Base-by-base conservation (phyloP, 2,329 filamentous ascomycete species). In the Pseudocercospora eumusae region DNA sequence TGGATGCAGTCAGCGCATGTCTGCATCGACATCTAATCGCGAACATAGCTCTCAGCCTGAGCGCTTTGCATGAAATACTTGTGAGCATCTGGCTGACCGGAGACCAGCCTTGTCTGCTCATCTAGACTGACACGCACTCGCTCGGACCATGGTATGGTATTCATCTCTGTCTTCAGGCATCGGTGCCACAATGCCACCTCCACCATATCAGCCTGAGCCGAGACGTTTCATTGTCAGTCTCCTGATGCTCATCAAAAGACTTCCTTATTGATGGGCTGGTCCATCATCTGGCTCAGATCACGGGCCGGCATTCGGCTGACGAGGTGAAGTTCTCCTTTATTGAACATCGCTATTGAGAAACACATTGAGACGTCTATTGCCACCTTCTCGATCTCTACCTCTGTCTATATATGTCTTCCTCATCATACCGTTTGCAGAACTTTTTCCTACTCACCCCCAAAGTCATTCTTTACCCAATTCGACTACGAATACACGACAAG, bases 391-490 rank as follows among this genome's bases (percentile, higher is more conserved):
- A 36, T 33, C 56, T 54, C 28, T 2, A 60, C 6, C 28, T 42
- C 47, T 33, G 60, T 28, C 60, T 66, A 70, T 67, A 66, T 66
- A 58, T 62, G 18, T 47, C 56, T 49, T 57, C 49, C 36, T 31
- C 18, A 23, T 36, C 23, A 28, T 33, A 42, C 63, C 62, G 61
- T 63, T 65, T 66, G 57, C 65, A 56, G 62, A 31, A 49, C 54
- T 59, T 63, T 63, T 60, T 42, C 44, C 57, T 62, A 59, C 63
- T 57, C 61, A 69, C 64, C 65, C 59, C 66, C 60, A 65, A 18
- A 71, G 66, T 69, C 69, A 67, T 62, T 71, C 68, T 60, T 71
- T 69, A 56, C 57, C 59, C 59, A 33, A 62, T 66, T 56, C 64
- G 61, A 59, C 54, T 62, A 50, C 54, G 56, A 63, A 63, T 60